Evolutionary conservation across 164 flowering plant species (phyloP).

Genomic region (Magnolia kwangsiensis): DNA sequence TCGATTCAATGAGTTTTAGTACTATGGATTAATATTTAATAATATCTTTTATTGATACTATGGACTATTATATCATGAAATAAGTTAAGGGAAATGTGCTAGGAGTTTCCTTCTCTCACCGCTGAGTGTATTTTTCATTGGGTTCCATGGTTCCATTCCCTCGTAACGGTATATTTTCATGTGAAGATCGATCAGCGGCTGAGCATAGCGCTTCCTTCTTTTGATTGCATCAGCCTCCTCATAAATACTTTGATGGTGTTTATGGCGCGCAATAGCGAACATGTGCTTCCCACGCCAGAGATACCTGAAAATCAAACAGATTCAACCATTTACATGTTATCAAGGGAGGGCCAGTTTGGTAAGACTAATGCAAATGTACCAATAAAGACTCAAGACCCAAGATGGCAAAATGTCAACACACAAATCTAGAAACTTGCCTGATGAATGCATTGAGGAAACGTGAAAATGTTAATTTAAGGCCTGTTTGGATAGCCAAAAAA

Average conservation of each 20-base stretch:
- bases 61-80: neutral
- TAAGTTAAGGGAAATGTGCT: too few species aligned
- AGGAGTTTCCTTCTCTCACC: slow-evolving; percentile 44
- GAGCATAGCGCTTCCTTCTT: slow-evolving; percentile 94
- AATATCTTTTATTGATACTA: neutral
- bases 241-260: slow-evolving; percentile 55
- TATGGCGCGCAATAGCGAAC: slow-evolving; percentile 95
- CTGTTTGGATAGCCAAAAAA: too few species aligned
- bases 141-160: slow-evolving; percentile 90
- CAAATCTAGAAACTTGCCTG: too few species aligned
- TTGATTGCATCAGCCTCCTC: slow-evolving; percentile 98
- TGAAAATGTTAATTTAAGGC: too few species aligned
- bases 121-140: slow-evolving; percentile 51
- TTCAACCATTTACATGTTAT: too few species aligned
- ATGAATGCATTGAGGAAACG: too few species aligned
- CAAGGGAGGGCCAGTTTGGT: too few species aligned
- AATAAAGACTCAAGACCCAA: too few species aligned
- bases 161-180: slow-evolving; percentile 90
- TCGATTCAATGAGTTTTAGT: too few species aligned
- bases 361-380: too few species aligned
- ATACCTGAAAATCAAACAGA: slow-evolving; percentile 47
- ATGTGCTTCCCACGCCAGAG: slow-evolving; percentile 96
- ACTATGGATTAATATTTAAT: too few species aligned
- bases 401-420: too few species aligned
- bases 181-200: slow-evolving; percentile 91